phyloP scores from a whole-genome alignment of 768 basidiomycete genomes.

The Neoboletus magnificus region DNA sequence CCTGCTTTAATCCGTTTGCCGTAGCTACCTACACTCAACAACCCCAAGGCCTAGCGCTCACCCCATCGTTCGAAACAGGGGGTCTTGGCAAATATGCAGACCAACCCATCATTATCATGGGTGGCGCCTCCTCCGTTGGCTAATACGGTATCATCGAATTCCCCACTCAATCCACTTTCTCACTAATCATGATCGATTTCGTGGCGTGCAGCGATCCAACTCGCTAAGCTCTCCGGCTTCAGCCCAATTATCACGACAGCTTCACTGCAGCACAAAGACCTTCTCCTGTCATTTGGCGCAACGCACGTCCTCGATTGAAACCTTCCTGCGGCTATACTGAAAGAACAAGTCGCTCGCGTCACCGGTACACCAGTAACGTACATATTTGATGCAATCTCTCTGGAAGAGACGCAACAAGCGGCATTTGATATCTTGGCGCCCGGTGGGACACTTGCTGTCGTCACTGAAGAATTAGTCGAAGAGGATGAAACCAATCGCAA shows the following conservation, averaged over 20 bases:
- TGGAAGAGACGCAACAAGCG: conserved; percentile 29
- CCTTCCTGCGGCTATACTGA: conserved; percentile 9
- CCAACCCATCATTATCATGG: conserved; percentile 33
- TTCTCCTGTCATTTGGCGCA: conserved; percentile 35
- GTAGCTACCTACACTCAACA: conserved; percentile 30
- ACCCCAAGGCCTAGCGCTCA: conserved; percentile 25
- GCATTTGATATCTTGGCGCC: conserved; percentile 30
- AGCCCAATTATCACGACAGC: conserved; percentile 38
- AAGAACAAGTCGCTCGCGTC: conserved; percentile 3
- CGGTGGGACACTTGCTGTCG: conserved; percentile 27
- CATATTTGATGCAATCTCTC: conserved; percentile 30
- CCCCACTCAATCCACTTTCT: neutral
- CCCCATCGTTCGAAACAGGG: conserved; percentile 27
- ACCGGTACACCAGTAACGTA: neutral
- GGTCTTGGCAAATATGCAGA: conserved; percentile 31
- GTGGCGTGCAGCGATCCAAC: conserved; percentile 26
- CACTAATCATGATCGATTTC: neutral
- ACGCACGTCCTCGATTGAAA: conserved; percentile 35
- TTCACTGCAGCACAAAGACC: conserved; percentile 29
- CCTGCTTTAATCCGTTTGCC: conserved; percentile 32
- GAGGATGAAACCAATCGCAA: neutral
- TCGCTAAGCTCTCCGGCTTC: conserved; percentile 34
- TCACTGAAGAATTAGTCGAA: neutral
- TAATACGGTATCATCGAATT: conserved; percentile 29
- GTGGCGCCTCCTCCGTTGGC: conserved; percentile 37